phyloP scores from a whole-genome alignment of 192 early-diverging fungal species.

The Chytriomyces sp. region DNA sequence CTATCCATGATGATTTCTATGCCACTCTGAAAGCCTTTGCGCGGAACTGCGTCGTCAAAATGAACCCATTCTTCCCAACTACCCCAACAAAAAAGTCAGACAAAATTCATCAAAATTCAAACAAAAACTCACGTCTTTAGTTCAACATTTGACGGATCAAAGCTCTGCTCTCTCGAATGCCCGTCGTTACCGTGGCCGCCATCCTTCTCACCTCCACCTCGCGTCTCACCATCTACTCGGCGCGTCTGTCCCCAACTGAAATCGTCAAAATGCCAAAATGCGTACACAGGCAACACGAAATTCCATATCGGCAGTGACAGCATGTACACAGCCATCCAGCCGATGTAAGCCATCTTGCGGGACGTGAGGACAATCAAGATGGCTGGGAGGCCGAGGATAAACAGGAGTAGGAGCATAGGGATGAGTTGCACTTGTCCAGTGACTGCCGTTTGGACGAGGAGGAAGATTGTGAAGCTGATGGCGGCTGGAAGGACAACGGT shows the following conservation, averaged over 20 bases:
- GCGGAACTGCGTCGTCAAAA: too few relatives aligned
- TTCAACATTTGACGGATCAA: constrained; percentile 5
- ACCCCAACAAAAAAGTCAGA: too few relatives aligned
- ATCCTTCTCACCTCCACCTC: constrained; percentile 38
- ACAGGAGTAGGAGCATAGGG: constrained; percentile 76
- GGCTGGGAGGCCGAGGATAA: constrained; percentile 86
- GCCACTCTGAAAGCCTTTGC: too few relatives aligned
- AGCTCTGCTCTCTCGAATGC: neutral
- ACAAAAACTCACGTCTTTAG: constrained; percentile 3
- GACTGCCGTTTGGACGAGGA: constrained; percentile 29
- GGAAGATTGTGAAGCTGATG: constrained; percentile 44
- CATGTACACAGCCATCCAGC: constrained; percentile 85
- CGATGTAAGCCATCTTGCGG: constrained; percentile 81
- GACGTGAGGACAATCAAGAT: constrained; percentile 89
- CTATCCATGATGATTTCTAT: too few relatives aligned
- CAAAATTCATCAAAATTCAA: neutral
- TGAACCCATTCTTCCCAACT: too few relatives aligned
- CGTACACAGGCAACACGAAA: constrained; percentile 85
- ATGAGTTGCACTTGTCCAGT: constrained; percentile 42
- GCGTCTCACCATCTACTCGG: constrained; percentile 54
- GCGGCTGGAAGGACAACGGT: constrained; percentile 93
- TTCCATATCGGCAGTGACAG: constrained; percentile 93
- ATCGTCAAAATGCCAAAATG: constrained; percentile 73
- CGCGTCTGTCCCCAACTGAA: constrained; percentile 69
- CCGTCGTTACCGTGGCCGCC: constrained; percentile 37